These are phyloP conservation scores for Ambrosia artemisiifolia DNA, from an alignment of 129 eudicot genomes.

Conservation along the genomic window DNA sequence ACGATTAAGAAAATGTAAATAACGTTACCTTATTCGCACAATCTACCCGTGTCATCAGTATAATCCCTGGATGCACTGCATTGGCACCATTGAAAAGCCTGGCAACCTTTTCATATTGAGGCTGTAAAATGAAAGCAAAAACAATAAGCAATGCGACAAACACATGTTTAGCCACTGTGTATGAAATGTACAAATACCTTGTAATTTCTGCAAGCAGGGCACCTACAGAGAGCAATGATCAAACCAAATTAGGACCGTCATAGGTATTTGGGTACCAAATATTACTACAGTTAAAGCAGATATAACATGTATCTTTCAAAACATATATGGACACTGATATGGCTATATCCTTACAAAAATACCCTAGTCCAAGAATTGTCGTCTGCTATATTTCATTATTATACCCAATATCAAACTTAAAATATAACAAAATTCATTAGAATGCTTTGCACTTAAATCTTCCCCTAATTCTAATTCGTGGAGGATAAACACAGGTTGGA, in stretches of 20 bases:
- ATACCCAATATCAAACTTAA: too few relatives aligned
- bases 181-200: constrained; percentile 48
- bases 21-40: constrained; percentile 79
- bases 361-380: too few relatives aligned
- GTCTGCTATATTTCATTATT: too few relatives aligned
- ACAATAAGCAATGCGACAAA: constrained; percentile 7
- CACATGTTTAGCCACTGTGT: neutral
- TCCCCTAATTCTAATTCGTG: too few relatives aligned
- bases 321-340: neutral
- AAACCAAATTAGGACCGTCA: constrained; percentile 19
- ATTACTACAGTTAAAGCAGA: neutral
- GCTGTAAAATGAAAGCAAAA: constrained; percentile 44
- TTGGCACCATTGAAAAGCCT: constrained; percentile 81
- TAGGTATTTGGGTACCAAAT: neutral
- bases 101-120: constrained; percentile 94
- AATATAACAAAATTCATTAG: too few relatives aligned
- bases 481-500: too few relatives aligned
- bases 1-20: constrained; percentile 5
- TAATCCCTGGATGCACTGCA: constrained; percentile 83
- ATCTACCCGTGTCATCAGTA: constrained; percentile 87
- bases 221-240: constrained; percentile 55
- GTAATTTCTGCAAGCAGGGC: constrained; percentile 98
- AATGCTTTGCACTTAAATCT: too few relatives aligned
- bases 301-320: neutral
- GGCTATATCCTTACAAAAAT: too few relatives aligned